Conservation (phyloP, 257 asterid genomes). For the Primulina tabacum region DNA sequence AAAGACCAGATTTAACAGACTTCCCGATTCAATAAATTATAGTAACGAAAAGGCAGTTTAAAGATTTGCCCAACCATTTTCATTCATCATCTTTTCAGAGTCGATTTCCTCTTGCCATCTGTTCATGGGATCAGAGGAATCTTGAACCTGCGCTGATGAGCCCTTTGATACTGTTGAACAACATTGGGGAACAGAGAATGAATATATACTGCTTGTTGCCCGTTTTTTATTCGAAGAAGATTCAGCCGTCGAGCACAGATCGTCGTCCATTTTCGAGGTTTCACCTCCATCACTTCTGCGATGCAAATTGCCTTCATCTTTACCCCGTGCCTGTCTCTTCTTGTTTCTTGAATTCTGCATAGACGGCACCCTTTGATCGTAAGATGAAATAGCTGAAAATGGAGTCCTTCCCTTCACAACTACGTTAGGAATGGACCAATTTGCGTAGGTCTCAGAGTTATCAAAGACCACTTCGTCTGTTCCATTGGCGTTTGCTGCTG, state of each 20-base stretch:
- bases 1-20: background rate
- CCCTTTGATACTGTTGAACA: conserved; percentile 34
- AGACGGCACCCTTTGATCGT: conserved; percentile 84
- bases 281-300: conserved; percentile 22
- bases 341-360: conserved; percentile 39
- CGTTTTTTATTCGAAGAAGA: conserved; percentile 61
- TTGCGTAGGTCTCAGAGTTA: conserved; percentile 41
- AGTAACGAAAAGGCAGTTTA: background rate
- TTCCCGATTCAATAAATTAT: background rate
- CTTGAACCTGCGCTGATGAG: background rate
- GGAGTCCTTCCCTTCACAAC: conserved; percentile 33
- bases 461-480: conserved; percentile 66
- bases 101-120: background rate
- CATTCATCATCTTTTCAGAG: conserved; percentile 40
- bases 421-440: conserved; percentile 27
- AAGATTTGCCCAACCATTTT: conserved; percentile 27
- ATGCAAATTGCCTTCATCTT: conserved; percentile 37
- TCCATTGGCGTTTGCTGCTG: conserved; percentile 34
- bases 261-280: conserved; percentile 42
- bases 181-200: conserved; percentile 57
- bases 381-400: conserved; percentile 62
- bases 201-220: conserved; percentile 33
- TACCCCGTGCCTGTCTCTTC: conserved; percentile 44
- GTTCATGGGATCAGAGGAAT: background rate
- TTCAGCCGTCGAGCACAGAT: conserved; percentile 86